phyloP scores from a whole-genome alignment of 2,329 filamentous ascomycete genomes.

The Diaporthe ilicicola region DNA sequence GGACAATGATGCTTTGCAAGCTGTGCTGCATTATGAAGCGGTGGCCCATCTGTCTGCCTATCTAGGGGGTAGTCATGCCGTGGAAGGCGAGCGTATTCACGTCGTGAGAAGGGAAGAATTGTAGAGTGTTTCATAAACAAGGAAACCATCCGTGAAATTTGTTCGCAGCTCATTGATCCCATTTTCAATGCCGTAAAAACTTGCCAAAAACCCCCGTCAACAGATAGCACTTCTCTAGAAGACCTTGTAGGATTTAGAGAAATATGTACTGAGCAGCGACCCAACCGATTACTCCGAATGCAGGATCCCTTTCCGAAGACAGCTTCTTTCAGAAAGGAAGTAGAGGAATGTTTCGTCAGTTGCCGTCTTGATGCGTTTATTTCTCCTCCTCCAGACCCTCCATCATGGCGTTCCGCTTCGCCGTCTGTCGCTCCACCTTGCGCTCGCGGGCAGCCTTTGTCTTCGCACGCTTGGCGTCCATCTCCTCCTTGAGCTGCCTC shows the following conservation, averaged over 20 bases:
- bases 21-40: not conserved
- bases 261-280: constrained; percentile 49
- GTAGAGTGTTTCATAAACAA: constrained; percentile 20
- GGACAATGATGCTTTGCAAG: not conserved
- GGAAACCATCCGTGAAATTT: constrained; percentile 34
- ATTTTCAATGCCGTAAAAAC: constrained; percentile 37
- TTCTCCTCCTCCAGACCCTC: constrained; percentile 72
- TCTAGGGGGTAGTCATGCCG: constrained; percentile 6
- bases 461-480: constrained; percentile 99
- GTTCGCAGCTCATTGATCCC: constrained; percentile 35
- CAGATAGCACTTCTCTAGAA: constrained; percentile 31
- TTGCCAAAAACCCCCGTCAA: constrained; percentile 34
- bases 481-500: constrained; percentile 96
- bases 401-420: constrained; percentile 88
- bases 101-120: not conserved
- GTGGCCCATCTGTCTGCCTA: constrained; percentile 4
- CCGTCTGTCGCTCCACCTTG: constrained; percentile 88
- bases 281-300: constrained; percentile 69
- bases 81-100: constrained; percentile 4
- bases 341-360: constrained; percentile 52
- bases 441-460: constrained; percentile 99
- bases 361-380: constrained; percentile 38
- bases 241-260: constrained; percentile 35
- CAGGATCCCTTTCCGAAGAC: constrained; percentile 51
- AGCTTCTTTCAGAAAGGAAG: constrained; percentile 55